A percentile compares a stretch with the other conserved stretches of the same genome.
Evolutionary conservation across 129 eudicot genomes (phyloP).

Genomic region (Flaveria sonorensis): DNA sequence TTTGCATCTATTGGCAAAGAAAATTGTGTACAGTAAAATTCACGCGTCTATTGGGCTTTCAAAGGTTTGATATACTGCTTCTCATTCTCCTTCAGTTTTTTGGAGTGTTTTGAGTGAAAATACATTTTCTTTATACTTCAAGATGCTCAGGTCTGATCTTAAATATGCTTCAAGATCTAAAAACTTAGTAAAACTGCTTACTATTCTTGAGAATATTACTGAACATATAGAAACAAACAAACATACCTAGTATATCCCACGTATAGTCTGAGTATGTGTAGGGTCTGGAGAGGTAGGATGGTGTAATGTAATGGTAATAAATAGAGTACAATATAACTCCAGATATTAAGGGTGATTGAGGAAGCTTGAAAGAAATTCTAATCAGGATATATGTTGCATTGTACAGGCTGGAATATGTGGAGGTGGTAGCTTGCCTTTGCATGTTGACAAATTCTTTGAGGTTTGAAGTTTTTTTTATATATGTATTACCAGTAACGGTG

Average conservation of each 20-base stretch:
- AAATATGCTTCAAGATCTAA: background rate
- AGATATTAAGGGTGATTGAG: constrained; percentile 17
- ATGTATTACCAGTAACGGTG: background rate
- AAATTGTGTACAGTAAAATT: constrained; percentile 83
- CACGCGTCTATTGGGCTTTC: constrained; percentile 83
- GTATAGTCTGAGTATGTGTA: too few species aligned
- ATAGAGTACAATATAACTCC: constrained; percentile 7
- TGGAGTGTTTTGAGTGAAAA: constrained; percentile 5
- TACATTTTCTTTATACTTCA: constrained; percentile 1
- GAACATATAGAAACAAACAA: background rate
- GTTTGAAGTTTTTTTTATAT: constrained; percentile 44
- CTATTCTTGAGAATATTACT: background rate
- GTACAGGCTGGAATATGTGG: constrained; percentile 91
- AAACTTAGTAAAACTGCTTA: background rate
- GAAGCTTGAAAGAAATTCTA: constrained; percentile 14
- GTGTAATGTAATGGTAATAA: background rate
- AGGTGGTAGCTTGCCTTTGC: constrained; percentile 88
- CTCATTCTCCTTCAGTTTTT: constrained; percentile 6
- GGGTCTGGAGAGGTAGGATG: too few species aligned
- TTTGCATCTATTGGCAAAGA: constrained; percentile 73
- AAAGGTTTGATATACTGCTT: constrained; percentile 54
- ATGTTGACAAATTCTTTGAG: constrained; percentile 92
- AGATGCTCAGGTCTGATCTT: background rate
- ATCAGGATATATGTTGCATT: constrained; percentile 22
- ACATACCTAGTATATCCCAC: too few species aligned